Base-by-base conservation (phyloP, 1,139 yeast species). In the Suhomyces choctaworum region DNA sequence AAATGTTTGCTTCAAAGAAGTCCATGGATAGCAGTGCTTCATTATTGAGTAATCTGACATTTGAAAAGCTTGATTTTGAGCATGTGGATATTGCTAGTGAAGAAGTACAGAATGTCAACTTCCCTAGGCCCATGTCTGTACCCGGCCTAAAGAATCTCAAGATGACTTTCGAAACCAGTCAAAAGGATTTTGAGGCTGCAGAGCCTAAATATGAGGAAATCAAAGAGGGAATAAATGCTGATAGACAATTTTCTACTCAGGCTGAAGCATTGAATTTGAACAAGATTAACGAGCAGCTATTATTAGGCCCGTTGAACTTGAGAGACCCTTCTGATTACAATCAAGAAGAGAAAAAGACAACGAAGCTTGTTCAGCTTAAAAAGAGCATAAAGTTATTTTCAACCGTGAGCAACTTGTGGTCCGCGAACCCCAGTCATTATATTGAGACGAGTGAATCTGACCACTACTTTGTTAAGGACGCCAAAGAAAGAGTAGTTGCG, bases 381-480 rank as follows among this genome's bases (percentile, higher is more conserved):
- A 62, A 57, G 35, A 56, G 61, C 29, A 52, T 64, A 29, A 47
- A 62, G 30, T 58, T 58, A 0, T 48, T 66, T 23, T 52, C 66
- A 0, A 54, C 50, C 36, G 75, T 80, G 22, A 58, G 76, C 1
- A 76, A 66, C 23, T 71, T 80, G 75, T 81, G 87, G 84, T 63
- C 70, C 11, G 77, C 86, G 1, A 68, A 70, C 31, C 84, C 84
- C 2, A 70, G 60, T 29, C 96, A 87, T 58, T 87, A 74, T 54
- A 48, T 50, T 2, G 43, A 47, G 16, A 54, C 57, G 14, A 70
- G 66, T 15, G 48, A 49, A 1, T 72, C 70, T 27, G 80, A 77
- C 42, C 60, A 66, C 3, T 76, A 63, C 48, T 73, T 68, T 42
- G 76, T 80, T 0, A 54, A 41, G 5, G 62, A 70, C 7, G 62